Conservation (phyloP, 228 moss, liverwort and hornwort genomes). For the Sphagnum magellanicum region DNA sequence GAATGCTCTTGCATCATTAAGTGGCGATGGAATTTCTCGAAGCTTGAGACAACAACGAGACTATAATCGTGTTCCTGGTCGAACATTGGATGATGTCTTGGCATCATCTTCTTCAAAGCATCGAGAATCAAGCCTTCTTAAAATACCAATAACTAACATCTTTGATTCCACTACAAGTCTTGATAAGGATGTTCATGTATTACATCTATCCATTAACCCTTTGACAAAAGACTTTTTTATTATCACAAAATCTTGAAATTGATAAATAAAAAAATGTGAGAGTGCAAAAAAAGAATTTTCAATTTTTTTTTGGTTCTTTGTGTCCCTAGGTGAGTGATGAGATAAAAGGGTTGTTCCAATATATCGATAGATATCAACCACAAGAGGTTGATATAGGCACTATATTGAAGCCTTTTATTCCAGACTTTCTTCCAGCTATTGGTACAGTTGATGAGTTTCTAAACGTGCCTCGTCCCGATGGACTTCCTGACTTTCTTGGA, state of each 20-base stretch:
- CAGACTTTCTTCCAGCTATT: constrained; percentile 43
- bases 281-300: not conserved
- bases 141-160: constrained; percentile 4
- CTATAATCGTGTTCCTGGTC: not conserved
- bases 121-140: constrained; percentile 2
- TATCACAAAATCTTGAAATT: not conserved
- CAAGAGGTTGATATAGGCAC: constrained; percentile 42
- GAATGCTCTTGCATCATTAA: not conserved
- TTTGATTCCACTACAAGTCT: constrained; percentile 2
- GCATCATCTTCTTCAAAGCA: constrained; percentile 2
- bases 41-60: constrained; percentile 1
- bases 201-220: not conserved
- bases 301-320: not conserved
- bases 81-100: constrained; percentile 4
- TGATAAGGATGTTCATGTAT: constrained; percentile 5
- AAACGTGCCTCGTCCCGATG: constrained; percentile 64
- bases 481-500: constrained; percentile 33
- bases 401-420: constrained; percentile 56
- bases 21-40: constrained; percentile 1
- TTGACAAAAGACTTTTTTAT: not conserved
- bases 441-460: constrained; percentile 78
- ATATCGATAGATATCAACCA: constrained; percentile 43
- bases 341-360: constrained; percentile 30
- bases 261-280: not conserved
- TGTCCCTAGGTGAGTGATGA: constrained; percentile 37